A percentile compares a stretch with the other conserved stretches of the same genome.
These are phyloP conservation scores for Blastomyces silverae DNA, from an alignment of 2,329 filamentous ascomycete species.

Conservation along the genomic window DNA sequence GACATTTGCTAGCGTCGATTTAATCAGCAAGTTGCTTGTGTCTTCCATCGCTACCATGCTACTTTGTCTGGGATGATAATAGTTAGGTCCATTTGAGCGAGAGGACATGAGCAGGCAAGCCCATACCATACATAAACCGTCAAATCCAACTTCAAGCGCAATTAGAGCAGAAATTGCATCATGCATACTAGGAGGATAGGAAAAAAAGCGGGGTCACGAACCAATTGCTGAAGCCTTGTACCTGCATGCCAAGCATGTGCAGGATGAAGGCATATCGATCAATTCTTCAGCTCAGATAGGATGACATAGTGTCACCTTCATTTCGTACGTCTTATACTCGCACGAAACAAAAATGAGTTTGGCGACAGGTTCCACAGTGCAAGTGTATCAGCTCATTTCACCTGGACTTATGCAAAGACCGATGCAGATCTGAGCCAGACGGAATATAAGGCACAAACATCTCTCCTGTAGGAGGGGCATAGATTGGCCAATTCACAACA, in stretches of 20 bases:
- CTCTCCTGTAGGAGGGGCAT: no score
- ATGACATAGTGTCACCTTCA: no score
- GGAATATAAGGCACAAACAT: no score
- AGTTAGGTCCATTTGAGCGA: background rate
- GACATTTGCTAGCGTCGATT: background rate
- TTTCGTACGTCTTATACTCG: no score
- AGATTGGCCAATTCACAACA: no score
- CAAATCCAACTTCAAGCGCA: conserved; percentile 45
- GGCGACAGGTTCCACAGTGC: no score
- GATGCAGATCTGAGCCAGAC: no score
- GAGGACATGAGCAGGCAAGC: background rate
- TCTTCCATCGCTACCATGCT: background rate
- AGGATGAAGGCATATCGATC: no score
- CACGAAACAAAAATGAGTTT: no score
- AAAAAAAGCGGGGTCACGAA: conserved; percentile 37
- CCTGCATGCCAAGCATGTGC: conserved; percentile 19
- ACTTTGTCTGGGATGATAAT: background rate
- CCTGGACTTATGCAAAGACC: no score
- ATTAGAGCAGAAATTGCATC: conserved; percentile 47
- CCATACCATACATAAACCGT: conserved; percentile 48
- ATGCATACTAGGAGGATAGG: conserved; percentile 45
- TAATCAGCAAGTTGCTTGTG: background rate
- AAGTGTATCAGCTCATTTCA: no score
- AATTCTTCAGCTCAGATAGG: no score
- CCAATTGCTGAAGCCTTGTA: conserved; percentile 32